Evolutionary conservation across 495 filamentous ascomycete genomes (phyloP).

Genomic region (Aspergillus baeticus): DNA sequence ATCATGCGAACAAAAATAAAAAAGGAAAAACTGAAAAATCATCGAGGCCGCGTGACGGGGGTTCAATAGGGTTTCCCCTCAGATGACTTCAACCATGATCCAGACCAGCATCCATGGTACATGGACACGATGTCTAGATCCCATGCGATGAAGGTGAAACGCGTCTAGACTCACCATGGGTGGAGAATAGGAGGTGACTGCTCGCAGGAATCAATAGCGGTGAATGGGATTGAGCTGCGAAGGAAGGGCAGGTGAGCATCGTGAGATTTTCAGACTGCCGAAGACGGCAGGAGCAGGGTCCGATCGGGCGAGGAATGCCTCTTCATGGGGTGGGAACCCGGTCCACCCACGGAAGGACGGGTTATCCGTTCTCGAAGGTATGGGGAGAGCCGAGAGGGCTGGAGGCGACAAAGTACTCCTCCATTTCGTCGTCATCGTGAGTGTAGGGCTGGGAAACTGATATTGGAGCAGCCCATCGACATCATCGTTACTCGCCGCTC

Average conservation of each 20-base stretch:
- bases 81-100: conserved; percentile 3
- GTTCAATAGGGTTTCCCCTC: neutral
- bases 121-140: neutral
- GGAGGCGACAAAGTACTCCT: neutral
- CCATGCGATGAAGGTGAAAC: neutral
- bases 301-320: conserved; percentile 1
- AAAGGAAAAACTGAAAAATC: neutral
- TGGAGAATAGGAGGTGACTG: neutral
- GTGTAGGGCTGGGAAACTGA: neutral
- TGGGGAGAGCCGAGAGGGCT: neutral
- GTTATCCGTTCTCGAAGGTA: neutral
- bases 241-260: conserved; percentile 4
- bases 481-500: neutral
- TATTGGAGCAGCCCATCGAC: neutral
- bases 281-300: conserved; percentile 1
- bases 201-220: neutral
- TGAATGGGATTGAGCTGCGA: neutral
- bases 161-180: neutral
- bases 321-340: neutral
- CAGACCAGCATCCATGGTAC: neutral
- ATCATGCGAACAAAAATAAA: neutral
- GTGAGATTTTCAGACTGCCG: conserved; percentile 1
- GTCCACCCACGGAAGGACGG: neutral
- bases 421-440: neutral
- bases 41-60: neutral